phyloP scores from a whole-genome alignment of 78 protist species.

The Dictyostelium capitatum region DNA sequence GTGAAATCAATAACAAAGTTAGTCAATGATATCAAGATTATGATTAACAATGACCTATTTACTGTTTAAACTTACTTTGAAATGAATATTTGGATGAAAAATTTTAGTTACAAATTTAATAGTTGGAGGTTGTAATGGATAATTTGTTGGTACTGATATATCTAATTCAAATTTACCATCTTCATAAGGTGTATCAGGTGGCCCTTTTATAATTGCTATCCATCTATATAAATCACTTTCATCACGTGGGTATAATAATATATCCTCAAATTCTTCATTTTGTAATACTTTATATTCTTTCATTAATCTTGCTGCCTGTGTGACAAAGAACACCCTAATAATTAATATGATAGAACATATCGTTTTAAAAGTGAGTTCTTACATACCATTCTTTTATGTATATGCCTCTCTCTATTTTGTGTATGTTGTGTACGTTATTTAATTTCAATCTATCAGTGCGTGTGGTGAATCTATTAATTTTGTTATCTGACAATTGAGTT shows the following conservation, averaged over 20 bases:
- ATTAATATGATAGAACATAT: no score
- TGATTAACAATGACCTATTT: neutral
- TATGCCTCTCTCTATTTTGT: no score
- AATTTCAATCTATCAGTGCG: no score
- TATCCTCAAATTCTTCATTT: constrained; percentile 74
- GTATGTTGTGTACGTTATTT: no score
- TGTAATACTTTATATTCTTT: constrained; percentile 83
- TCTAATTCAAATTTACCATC: constrained; percentile 82
- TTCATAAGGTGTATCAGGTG: constrained; percentile 91
- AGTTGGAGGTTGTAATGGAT: constrained; percentile 92
- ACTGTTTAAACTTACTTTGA: constrained; percentile 46
- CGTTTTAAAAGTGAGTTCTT: no score
- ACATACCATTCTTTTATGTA: no score
- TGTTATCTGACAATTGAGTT: no score
- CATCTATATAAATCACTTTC: constrained; percentile 80
- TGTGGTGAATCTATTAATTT: no score
- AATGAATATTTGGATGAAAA: constrained; percentile 94
- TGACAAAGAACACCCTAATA: no score
- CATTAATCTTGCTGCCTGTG: constrained; percentile 80
- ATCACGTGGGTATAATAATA: constrained; percentile 51
- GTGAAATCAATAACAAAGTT: neutral
- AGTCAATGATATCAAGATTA: no score
- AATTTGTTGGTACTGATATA: constrained; percentile 79
- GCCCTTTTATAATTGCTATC: constrained; percentile 89
- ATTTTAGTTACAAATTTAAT: constrained; percentile 87